phyloP scores from a whole-genome alignment of 179 eudicot species.

The Beta corolliflora region DNA sequence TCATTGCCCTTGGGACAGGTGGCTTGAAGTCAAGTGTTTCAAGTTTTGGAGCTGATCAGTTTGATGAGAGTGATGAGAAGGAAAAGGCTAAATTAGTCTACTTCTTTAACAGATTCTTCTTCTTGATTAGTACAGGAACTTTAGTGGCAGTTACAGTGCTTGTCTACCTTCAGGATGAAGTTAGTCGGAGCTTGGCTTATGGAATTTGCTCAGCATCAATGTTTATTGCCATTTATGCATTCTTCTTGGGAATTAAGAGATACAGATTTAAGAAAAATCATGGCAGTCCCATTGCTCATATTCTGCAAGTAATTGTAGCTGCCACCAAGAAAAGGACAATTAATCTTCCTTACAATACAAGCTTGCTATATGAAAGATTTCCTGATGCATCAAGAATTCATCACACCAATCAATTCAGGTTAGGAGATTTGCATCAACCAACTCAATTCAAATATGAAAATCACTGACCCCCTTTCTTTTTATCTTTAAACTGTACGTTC shows the following conservation, averaged over 20 bases:
- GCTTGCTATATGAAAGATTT: slow-evolving; percentile 14
- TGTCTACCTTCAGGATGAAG: slow-evolving; percentile 28
- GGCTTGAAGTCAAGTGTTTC: slow-evolving; percentile 33
- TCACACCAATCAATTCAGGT: slow-evolving; percentile 31
- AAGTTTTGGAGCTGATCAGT: slow-evolving; percentile 31
- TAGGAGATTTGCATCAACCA: background rate
- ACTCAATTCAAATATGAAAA: background rate
- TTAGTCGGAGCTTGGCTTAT: slow-evolving; percentile 29
- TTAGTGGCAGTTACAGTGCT: slow-evolving; percentile 30
- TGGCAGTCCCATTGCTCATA: slow-evolving; percentile 30
- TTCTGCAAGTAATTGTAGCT: slow-evolving; percentile 27
- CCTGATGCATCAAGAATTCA: slow-evolving; percentile 6
- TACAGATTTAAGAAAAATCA: slow-evolving; percentile 20
- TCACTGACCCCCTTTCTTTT: background rate
- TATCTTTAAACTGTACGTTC: background rate
- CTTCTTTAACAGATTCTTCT: slow-evolving; percentile 31
- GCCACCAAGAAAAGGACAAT: slow-evolving; percentile 21
- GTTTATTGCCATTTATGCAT: slow-evolving; percentile 20
- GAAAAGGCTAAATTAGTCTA: slow-evolving; percentile 24
- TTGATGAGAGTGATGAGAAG: slow-evolving; percentile 29
- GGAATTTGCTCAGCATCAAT: slow-evolving; percentile 28
- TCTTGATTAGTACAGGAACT: slow-evolving; percentile 29
- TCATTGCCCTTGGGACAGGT: slow-evolving; percentile 31
- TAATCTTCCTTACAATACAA: slow-evolving; percentile 17
- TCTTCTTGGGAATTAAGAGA: slow-evolving; percentile 19